Conservation (phyloP, 768 basidiomycete genomes). For the Lentinula detonsa region DNA sequence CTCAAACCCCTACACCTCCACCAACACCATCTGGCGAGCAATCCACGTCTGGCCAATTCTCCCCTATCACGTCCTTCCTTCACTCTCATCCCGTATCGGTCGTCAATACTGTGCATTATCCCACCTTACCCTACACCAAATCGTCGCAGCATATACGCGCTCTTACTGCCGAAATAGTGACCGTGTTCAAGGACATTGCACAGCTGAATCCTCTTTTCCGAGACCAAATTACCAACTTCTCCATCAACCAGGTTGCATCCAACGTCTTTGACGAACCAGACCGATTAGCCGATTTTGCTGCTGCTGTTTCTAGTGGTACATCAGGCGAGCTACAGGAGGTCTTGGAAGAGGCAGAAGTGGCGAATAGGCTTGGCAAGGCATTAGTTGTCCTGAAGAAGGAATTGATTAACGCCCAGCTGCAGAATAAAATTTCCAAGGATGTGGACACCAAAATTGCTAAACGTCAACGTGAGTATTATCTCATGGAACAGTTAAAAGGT, state of each 20-base stretch:
- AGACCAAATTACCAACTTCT: conserved; percentile 96
- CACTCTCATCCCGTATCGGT: conserved; percentile 80
- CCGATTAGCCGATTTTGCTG: conserved; percentile 95
- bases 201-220: conserved; percentile 96
- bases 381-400: conserved; percentile 95
- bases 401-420: conserved; percentile 92
- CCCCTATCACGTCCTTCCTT: conserved; percentile 55
- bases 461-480: conserved; percentile 88
- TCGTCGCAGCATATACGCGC: conserved; percentile 87
- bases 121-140: conserved; percentile 79
- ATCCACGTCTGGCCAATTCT: not conserved
- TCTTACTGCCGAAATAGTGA: conserved; percentile 93
- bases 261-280: conserved; percentile 98
- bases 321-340: conserved; percentile 91
- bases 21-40: conserved; percentile 19
- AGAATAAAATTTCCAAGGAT: conserved; percentile 86
- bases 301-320: conserved; percentile 92
- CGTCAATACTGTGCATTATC: conserved; percentile 81
- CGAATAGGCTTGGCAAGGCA: conserved; percentile 86
- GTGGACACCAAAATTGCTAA: conserved; percentile 95
- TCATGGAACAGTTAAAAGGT: conserved; percentile 95
- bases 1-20: conserved; percentile 44
- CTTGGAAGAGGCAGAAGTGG: conserved; percentile 78
- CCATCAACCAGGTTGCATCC: conserved; percentile 84
- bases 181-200: conserved; percentile 97